Percentiles rank a stretch among this genome's conserved stretches.
Evolutionary conservation across 805 yeast genomes (phyloP).

Genomic region (Hanseniaspora vineae): DNA sequence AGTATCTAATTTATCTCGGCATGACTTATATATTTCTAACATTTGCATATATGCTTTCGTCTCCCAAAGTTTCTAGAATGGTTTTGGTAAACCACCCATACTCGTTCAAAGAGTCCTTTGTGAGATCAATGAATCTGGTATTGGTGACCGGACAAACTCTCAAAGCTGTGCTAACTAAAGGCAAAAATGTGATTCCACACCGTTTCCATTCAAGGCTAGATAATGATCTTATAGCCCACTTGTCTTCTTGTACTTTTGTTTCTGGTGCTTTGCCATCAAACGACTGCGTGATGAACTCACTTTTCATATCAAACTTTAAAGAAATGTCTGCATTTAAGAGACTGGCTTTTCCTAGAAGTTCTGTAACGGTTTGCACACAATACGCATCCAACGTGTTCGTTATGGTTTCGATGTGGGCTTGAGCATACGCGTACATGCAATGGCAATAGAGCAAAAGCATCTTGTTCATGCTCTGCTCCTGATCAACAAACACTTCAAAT

Average conservation of each 20-base stretch:
- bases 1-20: too few species aligned
- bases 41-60: slow-evolving; percentile 18
- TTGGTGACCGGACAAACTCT: slow-evolving; percentile 26
- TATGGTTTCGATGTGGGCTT: slow-evolving; percentile 9
- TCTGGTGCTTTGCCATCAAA: slow-evolving; percentile 10
- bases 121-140: slow-evolving; percentile 19
- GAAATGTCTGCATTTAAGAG: slow-evolving; percentile 4
- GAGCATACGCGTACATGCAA: slow-evolving; percentile 18
- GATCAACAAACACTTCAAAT: slow-evolving; percentile 13
- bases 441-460: slow-evolving; percentile 11
- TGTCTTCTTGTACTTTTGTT: slow-evolving; percentile 5
- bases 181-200: slow-evolving; percentile 27
- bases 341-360: slow-evolving; percentile 5
- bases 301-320: slow-evolving; percentile 8
- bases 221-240: slow-evolving; percentile 8
- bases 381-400: slow-evolving; percentile 17
- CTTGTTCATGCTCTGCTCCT: slow-evolving; percentile 10
- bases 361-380: slow-evolving; percentile 13
- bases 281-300: slow-evolving; percentile 19
- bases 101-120: slow-evolving; percentile 15
- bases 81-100: slow-evolving; percentile 25
- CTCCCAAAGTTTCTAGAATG: slow-evolving; percentile 13
- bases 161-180: slow-evolving; percentile 23
- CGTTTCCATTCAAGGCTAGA: slow-evolving; percentile 25
- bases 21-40: neutral